These are phyloP conservation scores for Mentha longifolia DNA, from an alignment of 257 asterid genomes.

Conservation along the genomic window DNA sequence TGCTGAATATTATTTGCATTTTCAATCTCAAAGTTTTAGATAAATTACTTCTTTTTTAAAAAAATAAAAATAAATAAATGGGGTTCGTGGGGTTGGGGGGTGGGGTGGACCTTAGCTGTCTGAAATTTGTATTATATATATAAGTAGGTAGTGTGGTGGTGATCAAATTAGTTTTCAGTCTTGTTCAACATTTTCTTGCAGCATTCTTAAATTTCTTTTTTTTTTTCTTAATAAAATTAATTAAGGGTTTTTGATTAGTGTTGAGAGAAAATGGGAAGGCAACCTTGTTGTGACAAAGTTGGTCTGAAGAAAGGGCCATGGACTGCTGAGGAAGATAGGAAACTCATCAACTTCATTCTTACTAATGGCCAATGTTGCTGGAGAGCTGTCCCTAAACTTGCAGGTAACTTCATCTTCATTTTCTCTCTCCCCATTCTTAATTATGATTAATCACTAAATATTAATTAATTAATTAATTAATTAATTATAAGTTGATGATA, in stretches of 20 bases:
- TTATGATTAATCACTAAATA: too few species aligned
- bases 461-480: too few species aligned
- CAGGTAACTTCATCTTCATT: slow-evolving; percentile 46
- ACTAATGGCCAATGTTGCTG: slow-evolving; percentile 96
- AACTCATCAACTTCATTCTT: slow-evolving; percentile 77
- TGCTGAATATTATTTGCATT: slow-evolving; percentile 1
- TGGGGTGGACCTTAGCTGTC: slow-evolving; percentile 26
- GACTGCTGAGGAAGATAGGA: slow-evolving; percentile 92
- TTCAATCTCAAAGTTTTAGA: not conserved
- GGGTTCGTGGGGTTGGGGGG: not conserved
- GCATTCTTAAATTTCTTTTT: not conserved
- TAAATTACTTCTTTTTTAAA: not conserved
- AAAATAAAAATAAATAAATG: not conserved
- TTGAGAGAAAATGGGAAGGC: slow-evolving; percentile 68
- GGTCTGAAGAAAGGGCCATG: slow-evolving; percentile 98
- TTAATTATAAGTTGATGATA: too few species aligned
- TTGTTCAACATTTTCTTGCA: not conserved
- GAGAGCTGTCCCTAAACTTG: slow-evolving; percentile 96
- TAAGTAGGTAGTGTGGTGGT: slow-evolving; percentile 34
- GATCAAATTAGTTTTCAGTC: slow-evolving; percentile 2
- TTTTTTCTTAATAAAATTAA: too few species aligned
- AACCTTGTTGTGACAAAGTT: slow-evolving; percentile 94
- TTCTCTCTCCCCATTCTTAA: not conserved
- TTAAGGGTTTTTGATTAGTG: not conserved
- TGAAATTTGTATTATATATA: slow-evolving; percentile 1